Percentiles rank a stretch among this genome's conserved stretches.
Conservation (phyloP, 2,329 filamentous ascomycete species). For the Elsinoe fawcettii region DNA sequence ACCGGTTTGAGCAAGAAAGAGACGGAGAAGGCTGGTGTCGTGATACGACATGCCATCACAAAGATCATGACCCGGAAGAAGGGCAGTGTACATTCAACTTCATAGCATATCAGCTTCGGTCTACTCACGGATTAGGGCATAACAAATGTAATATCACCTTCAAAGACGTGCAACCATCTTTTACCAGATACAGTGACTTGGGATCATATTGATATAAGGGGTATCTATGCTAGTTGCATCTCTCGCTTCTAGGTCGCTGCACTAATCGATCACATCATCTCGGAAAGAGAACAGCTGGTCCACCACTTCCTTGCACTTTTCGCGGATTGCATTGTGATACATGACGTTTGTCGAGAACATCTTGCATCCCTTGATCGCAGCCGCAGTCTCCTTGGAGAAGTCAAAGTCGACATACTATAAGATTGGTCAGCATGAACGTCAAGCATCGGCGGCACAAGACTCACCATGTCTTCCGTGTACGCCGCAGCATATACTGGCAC, state of each 20-base stretch:
- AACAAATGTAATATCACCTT: slow-evolving; percentile 3
- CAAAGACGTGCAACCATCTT: background rate
- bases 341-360: slow-evolving; percentile 78
- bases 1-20: slow-evolving; percentile 86
- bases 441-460: background rate
- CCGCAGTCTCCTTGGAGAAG: slow-evolving; percentile 64
- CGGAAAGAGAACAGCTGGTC: slow-evolving; percentile 67
- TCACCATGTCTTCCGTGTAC: slow-evolving; percentile 52
- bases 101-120: background rate
- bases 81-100: slow-evolving; percentile 12
- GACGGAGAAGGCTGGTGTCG: slow-evolving; percentile 83
- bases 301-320: slow-evolving; percentile 67
- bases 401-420: slow-evolving; percentile 89
- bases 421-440: background rate
- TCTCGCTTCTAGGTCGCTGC: background rate
- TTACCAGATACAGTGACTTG: background rate
- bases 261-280: slow-evolving; percentile 56
- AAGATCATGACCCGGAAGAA: slow-evolving; percentile 63
- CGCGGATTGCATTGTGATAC: slow-evolving; percentile 76
- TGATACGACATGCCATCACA: slow-evolving; percentile 84
- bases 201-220: background rate
- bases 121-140: background rate
- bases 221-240: background rate
- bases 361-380: slow-evolving; percentile 66
- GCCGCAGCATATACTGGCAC: slow-evolving; percentile 81